Evolutionary conservation across 495 filamentous ascomycete genomes (phyloP), one percentile per base, ranked within the genome.

Genomic region (Hypoxylon lenormandii): DNA sequence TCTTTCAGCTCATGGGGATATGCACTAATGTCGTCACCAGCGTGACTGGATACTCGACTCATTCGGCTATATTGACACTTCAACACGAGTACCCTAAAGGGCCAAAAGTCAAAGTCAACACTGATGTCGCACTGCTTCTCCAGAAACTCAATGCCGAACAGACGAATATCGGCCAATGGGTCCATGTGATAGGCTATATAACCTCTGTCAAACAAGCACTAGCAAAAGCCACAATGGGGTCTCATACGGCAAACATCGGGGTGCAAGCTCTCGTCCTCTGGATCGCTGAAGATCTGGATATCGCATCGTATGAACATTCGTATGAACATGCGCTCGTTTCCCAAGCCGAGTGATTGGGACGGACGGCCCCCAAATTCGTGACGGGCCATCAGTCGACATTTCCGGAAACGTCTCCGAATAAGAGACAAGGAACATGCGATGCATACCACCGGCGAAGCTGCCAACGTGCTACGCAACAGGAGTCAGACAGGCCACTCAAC

Each of bases 161-260:
- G 23, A 83, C 88, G 55, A 82, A 87, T 40, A 80, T 90, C 50
- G 95, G 95, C n/a, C 86, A 90, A 48, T 98, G 95, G 95, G 75
- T 97, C 16, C 95, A 97, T 76, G 85, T 97, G 0, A 84, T 97
- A 54, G 95, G 94, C 1, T 97, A 97, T 76, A 82, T 96, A 36
- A 78, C 83, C 72, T 67, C 66, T 43, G 53, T 63, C 54, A 48
- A 69, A 36, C 49, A 26, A 42, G 30, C 21, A 43, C 28, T 23
- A 22, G 47, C 46, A 19, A 57, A 58, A 57, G 28, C 54, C 21
- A 49, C 8, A 13, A 46, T 15, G 38, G 46, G 15, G 19, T 42
- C 37, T 22, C 13, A 47, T 36, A 22, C 45, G n/a, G 36, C 37
- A 13, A 57, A 12, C 49, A 50, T 70, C 13, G 59, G 55, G 16